Conservation (phyloP, 495 filamentous ascomycete species). For the Penicillium manginii region DNA sequence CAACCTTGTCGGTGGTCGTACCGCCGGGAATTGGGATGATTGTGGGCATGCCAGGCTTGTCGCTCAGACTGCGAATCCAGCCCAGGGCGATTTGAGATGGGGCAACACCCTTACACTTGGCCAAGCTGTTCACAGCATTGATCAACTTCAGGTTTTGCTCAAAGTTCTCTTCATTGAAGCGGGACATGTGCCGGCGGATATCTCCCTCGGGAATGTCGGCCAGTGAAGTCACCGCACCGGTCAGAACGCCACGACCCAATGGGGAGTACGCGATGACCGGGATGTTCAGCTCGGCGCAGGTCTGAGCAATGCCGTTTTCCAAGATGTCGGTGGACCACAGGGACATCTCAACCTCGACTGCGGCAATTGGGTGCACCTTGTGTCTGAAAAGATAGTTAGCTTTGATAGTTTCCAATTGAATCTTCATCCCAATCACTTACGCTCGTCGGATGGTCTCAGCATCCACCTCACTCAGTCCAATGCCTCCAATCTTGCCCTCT, state of each 20-base stretch:
- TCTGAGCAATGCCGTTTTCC: slow-evolving; percentile 71
- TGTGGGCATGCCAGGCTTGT: slow-evolving; percentile 62
- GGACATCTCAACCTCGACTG: slow-evolving; percentile 81
- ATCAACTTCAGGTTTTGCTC: slow-evolving; percentile 74
- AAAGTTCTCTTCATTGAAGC: slow-evolving; percentile 73
- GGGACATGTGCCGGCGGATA: slow-evolving; percentile 55
- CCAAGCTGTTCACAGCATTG: slow-evolving; percentile 65
- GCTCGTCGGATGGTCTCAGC: slow-evolving; percentile 78
- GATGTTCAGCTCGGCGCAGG: slow-evolving; percentile 71
- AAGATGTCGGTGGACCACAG: slow-evolving; percentile 70
- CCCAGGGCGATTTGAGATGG: slow-evolving; percentile 76
- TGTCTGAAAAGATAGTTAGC: slow-evolving; percentile 37
- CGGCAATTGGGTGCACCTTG: slow-evolving; percentile 68
- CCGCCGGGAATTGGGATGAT: slow-evolving; percentile 86
- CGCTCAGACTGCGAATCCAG: slow-evolving; percentile 65
- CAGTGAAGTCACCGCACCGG: slow-evolving; percentile 62
- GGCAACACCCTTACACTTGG: slow-evolving; percentile 69
- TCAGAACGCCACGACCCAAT: slow-evolving; percentile 55
- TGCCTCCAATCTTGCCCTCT: slow-evolving; percentile 77
- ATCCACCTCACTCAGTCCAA: slow-evolving; percentile 73
- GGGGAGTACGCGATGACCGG: slow-evolving; percentile 72
- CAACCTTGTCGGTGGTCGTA: slow-evolving; percentile 49
- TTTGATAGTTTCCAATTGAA: background rate
- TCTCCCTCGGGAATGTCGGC: slow-evolving; percentile 67
- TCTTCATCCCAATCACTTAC: slow-evolving; percentile 25